Evolutionary conservation across 208 protist species (phyloP).

Genomic region (Novymonas esmeraldas): DNA sequence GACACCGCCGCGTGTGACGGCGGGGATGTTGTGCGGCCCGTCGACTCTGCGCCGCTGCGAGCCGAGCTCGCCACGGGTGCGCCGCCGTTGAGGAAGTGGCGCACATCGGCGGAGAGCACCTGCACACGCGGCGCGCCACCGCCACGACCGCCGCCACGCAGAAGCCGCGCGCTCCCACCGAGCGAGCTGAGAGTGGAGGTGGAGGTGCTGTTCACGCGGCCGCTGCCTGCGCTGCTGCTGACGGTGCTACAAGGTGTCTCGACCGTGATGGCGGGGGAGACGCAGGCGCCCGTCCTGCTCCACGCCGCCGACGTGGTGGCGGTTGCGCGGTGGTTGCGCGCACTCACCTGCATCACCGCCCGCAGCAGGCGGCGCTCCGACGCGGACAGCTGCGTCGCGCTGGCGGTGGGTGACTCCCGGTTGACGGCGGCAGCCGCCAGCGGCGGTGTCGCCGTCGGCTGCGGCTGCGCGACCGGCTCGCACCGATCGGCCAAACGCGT

Average conservation of each 20-base stretch:
- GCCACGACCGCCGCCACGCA: background rate
- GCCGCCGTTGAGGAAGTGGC: constrained; percentile 1
- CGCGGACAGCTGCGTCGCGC: constrained; percentile 13
- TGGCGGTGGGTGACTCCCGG: constrained; percentile 4
- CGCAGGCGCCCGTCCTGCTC: background rate
- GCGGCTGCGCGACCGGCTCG: background rate
- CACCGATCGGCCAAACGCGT: no score
- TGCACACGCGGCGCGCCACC: constrained; percentile 4
- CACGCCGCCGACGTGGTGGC: background rate
- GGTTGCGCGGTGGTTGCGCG: background rate
- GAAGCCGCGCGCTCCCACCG: background rate
- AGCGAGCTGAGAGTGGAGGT: background rate
- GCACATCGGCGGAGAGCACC: constrained; percentile 8
- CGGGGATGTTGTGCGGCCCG: background rate
- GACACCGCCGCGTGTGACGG: background rate
- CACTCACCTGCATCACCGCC: constrained; percentile 24
- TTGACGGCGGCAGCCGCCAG: background rate
- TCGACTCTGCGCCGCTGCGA: background rate
- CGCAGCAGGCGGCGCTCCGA: constrained; percentile 34
- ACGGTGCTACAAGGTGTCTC: background rate
- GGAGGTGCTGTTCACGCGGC: background rate
- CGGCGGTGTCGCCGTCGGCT: background rate
- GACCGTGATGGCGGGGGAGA: background rate
- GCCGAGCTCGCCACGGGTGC: background rate
- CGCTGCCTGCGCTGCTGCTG: background rate